Conservation (phyloP, 108 stramenopile genomes). For the Phaeodactylum tricornutum region DNA sequence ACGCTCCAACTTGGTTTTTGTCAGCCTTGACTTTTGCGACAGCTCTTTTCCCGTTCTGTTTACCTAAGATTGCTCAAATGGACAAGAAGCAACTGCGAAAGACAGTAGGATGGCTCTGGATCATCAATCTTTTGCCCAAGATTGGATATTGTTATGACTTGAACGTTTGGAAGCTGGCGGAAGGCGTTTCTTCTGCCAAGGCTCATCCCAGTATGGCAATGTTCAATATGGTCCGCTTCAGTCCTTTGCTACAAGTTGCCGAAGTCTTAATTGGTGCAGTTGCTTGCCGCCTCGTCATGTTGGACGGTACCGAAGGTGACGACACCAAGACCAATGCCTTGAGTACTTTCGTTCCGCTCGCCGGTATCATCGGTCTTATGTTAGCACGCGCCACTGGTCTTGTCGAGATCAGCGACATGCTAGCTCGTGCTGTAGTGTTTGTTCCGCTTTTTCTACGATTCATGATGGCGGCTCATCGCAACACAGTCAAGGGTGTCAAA, state of each 20-base stretch:
- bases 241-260: conserved; percentile 20
- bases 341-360: conserved; percentile 14
- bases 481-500: conserved; percentile 10
- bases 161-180: conserved; percentile 17
- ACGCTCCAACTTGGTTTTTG: conserved; percentile 36
- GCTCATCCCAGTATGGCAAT: conserved; percentile 22
- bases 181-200: conserved; percentile 28
- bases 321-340: conserved; percentile 19
- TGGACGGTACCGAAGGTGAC: conserved; percentile 12
- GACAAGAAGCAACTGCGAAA: conserved; percentile 18
- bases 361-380: conserved; percentile 13
- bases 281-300: conserved; percentile 33
- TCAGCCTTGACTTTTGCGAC: conserved; percentile 23
- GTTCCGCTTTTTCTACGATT: conserved; percentile 31
- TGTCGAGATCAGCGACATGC: conserved; percentile 15
- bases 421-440: conserved; percentile 19
- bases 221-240: conserved; percentile 29
- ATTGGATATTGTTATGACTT: conserved; percentile 26
- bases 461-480: conserved; percentile 24
- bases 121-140: conserved; percentile 18
- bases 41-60: conserved; percentile 21
- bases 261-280: conserved; percentile 29
- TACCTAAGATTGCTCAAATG: conserved; percentile 29
- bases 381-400: conserved; percentile 9
- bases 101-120: conserved; percentile 15